phyloP scores from a whole-genome alignment of 2,329 filamentous ascomycete species.

The Hymenoscyphus occultus region DNA sequence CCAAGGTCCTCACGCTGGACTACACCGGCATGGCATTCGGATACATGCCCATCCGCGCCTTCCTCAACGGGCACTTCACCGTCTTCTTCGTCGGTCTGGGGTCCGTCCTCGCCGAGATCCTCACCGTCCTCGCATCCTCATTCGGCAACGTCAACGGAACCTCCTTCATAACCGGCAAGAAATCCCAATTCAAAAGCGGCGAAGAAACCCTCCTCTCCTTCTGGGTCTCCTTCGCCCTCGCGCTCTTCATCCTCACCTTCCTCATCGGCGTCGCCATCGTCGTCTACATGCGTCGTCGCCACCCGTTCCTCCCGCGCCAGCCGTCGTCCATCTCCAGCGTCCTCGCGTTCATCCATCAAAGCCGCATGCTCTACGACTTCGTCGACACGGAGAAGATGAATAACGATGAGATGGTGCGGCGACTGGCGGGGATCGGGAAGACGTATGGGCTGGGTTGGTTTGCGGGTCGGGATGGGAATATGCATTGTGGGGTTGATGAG shows the following conservation, averaged over 20 bases:
- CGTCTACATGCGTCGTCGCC: constrained; percentile 60
- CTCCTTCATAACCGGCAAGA: constrained; percentile 46
- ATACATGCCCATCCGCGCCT: constrained; percentile 59
- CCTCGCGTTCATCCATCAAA: constrained; percentile 75
- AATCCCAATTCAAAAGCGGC: constrained; percentile 43
- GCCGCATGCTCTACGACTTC: constrained; percentile 75
- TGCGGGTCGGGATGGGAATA: constrained; percentile 65
- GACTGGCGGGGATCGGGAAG: constrained; percentile 59
- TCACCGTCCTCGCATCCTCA: constrained; percentile 66
- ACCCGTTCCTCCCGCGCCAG: constrained; percentile 72
- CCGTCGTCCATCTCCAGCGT: constrained; percentile 75
- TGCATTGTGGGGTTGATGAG: constrained; percentile 75
- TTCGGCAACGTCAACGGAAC: constrained; percentile 63
- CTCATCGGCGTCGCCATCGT: constrained; percentile 57
- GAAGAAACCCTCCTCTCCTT: constrained; percentile 63
- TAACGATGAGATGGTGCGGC: constrained; percentile 58
- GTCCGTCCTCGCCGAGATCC: constrained; percentile 68
- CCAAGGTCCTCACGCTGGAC: constrained; percentile 66
- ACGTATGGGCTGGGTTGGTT: constrained; percentile 79
- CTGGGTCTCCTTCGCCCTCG: constrained; percentile 60
- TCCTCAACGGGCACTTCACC: constrained; percentile 61
- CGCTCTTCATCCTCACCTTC: constrained; percentile 56
- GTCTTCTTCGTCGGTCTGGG: constrained; percentile 68
- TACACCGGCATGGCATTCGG: constrained; percentile 71
- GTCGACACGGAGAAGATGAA: constrained; percentile 60